Evolutionary conservation across 108 stramenopile genomes (phyloP).

Genomic region (Fistulifera pelliculosa): DNA sequence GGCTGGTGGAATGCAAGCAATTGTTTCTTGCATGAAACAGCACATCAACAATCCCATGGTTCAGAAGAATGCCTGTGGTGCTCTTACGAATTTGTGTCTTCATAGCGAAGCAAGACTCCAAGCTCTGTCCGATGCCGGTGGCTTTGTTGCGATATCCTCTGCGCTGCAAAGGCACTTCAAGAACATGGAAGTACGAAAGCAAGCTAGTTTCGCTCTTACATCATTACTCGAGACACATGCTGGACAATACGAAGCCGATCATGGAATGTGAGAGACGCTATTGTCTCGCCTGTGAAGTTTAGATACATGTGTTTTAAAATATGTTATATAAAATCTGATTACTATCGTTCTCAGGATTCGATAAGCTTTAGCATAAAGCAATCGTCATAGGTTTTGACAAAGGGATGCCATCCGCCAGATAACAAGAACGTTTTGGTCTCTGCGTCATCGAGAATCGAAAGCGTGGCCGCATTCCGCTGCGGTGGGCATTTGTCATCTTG

Average conservation of each 20-base stretch:
- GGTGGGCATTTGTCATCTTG: constrained; percentile 21
- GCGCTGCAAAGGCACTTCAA: constrained; percentile 22
- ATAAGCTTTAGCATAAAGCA: constrained; percentile 25
- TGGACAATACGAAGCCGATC: neutral
- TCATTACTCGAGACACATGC: neutral
- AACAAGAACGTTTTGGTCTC: constrained; percentile 31
- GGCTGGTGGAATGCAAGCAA: constrained; percentile 34
- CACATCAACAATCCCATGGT: constrained; percentile 32
- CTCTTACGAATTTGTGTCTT: constrained; percentile 48
- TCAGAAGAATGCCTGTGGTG: constrained; percentile 46
- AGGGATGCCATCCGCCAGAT: constrained; percentile 68
- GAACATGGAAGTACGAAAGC: constrained; percentile 2
- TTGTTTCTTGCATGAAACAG: constrained; percentile 38
- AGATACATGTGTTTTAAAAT: no score
- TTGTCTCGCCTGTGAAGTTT: no score
- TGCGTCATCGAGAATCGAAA: constrained; percentile 13
- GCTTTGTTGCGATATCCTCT: constrained; percentile 28
- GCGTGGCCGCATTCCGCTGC: constrained; percentile 63
- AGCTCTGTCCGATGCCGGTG: constrained; percentile 26
- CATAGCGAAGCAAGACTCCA: constrained; percentile 20
- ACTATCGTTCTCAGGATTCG: neutral
- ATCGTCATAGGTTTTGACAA: constrained; percentile 48
- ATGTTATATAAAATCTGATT: no score
- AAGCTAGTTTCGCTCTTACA: constrained; percentile 9
- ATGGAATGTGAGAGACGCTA: no score